Evolutionary conservation across 768 basidiomycete species (phyloP).

Genomic region (Pleurotus djamor): DNA sequence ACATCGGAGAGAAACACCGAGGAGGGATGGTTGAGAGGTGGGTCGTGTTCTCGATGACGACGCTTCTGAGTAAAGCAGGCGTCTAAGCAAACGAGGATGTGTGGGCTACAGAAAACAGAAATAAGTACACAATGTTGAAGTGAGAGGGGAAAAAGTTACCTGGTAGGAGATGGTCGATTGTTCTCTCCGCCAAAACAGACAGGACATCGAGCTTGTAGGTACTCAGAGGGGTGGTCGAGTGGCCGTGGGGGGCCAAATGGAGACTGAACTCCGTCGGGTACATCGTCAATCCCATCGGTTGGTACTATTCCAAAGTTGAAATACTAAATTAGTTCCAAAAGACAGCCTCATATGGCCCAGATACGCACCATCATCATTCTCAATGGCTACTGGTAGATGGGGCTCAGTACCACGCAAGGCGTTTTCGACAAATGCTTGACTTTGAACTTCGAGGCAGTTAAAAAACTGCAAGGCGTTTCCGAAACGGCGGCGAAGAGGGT

Average conservation of each 20-base stretch:
- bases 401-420: too few relatives aligned
- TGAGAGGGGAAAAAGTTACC: neutral
- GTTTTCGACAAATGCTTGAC: too few relatives aligned
- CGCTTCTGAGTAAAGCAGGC: neutral
- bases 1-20: slow-evolving; percentile 5
- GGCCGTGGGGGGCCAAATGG: neutral
- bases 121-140: neutral
- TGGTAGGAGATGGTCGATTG: neutral
- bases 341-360: too few relatives aligned
- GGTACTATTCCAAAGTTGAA: too few relatives aligned
- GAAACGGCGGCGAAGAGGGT: neutral
- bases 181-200: neutral
- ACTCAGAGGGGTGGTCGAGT: neutral
- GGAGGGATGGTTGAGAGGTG: neutral
- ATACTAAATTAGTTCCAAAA: too few relatives aligned
- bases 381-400: too few relatives aligned
- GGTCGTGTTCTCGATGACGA: neutral
- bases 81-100: neutral
- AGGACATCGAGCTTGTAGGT: neutral
- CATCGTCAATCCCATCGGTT: too few relatives aligned
- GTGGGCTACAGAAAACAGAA: neutral
- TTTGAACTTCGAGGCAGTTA: too few relatives aligned
- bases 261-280: too few relatives aligned
- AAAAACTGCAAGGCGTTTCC: neutral
- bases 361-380: too few relatives aligned